Percentiles rank a stretch among this genome's conserved stretches.
Conservation (phyloP, 306 rosid species). For the Crotalaria pallida region DNA sequence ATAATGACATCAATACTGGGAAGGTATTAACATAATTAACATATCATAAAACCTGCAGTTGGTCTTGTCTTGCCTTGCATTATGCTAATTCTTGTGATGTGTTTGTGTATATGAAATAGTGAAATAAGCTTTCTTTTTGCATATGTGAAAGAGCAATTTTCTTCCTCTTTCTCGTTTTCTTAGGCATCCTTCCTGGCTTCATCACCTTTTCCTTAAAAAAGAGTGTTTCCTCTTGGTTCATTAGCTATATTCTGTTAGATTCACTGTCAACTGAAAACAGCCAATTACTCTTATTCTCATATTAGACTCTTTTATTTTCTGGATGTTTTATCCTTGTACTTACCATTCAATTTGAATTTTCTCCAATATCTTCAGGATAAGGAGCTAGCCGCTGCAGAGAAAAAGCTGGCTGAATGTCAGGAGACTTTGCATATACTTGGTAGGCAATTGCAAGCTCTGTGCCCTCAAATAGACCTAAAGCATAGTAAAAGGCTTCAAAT, state of each 20-base stretch:
- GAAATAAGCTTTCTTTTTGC: not conserved
- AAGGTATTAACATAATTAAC: slow-evolving; percentile 27
- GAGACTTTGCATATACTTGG: slow-evolving; percentile 81
- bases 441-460: slow-evolving; percentile 65
- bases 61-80: not conserved
- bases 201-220: not conserved
- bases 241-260: not conserved
- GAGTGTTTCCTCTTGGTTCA: not conserved
- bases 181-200: not conserved
- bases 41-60: not conserved
- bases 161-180: not conserved
- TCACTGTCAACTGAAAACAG: not conserved
- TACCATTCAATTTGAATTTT: not conserved
- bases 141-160: not conserved
- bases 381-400: slow-evolving; percentile 79
- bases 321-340: not conserved
- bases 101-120: not conserved
- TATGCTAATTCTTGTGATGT: not conserved
- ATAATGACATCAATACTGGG: slow-evolving; percentile 7
- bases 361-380: slow-evolving; percentile 31
- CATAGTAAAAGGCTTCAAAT: slow-evolving; percentile 47
- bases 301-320: not conserved
- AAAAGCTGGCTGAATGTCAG: slow-evolving; percentile 84
- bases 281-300: not conserved
- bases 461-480: slow-evolving; percentile 57